These are phyloP conservation scores for Ceratocystis diversiconidia DNA, from an alignment of 2,329 filamentous ascomycete genomes.

Conservation along the genomic window DNA sequence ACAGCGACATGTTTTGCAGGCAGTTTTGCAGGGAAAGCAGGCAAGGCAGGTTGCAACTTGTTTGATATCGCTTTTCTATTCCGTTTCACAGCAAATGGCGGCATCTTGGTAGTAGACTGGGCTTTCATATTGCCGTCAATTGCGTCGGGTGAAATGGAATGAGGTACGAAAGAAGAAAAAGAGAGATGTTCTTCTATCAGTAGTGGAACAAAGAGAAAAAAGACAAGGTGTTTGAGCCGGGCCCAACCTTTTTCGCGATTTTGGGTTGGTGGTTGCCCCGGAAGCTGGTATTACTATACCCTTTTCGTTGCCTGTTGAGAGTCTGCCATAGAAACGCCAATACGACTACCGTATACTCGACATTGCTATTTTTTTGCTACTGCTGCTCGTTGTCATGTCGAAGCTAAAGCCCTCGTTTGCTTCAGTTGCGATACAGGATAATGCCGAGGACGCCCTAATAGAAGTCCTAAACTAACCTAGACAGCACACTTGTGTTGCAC, in stretches of 20 bases:
- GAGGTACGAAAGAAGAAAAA: not conserved
- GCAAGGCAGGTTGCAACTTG: not conserved
- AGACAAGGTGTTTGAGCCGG: not conserved
- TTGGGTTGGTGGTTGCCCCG: not conserved
- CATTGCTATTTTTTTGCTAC: not conserved
- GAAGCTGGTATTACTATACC: not conserved
- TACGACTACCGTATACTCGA: not conserved
- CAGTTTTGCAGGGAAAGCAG: not conserved
- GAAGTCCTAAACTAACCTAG: not conserved
- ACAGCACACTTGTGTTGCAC: not conserved
- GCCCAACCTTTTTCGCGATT: not conserved
- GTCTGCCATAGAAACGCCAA: not conserved
- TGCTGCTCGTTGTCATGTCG: slow-evolving; percentile 1
- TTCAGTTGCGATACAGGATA: not conserved
- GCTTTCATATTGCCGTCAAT: not conserved
- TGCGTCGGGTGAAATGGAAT: not conserved
- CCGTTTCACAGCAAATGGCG: not conserved
- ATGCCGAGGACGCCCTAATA: not conserved
- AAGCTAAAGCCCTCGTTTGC: not conserved
- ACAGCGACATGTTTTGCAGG: not conserved
- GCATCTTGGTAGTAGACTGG: not conserved
- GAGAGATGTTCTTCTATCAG: no score
- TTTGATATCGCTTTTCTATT: no score
- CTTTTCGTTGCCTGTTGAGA: not conserved
- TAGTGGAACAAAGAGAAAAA: not conserved